Evolutionary conservation across 331 rosid species (phyloP).

Genomic region (Prunus yedoensis): DNA sequence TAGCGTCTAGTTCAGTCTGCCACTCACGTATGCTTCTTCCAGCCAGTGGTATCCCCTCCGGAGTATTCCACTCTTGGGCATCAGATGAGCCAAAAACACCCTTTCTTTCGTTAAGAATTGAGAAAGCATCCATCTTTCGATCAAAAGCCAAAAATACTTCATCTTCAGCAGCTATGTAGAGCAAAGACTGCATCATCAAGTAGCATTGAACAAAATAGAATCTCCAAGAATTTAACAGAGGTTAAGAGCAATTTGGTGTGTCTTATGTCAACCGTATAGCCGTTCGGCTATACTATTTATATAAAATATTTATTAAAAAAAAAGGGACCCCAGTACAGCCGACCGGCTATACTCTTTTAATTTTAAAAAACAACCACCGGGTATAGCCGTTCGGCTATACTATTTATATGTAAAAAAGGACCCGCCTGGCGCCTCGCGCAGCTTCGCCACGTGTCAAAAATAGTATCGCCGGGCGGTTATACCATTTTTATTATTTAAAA

Average conservation of each 20-base stretch:
- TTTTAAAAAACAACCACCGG: too few relatives aligned
- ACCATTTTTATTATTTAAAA: too few relatives aligned
- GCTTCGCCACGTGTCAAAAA: too few relatives aligned
- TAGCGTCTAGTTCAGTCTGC: constrained; percentile 16
- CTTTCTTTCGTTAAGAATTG: neutral
- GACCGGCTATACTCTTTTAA: too few relatives aligned
- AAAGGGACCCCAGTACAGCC: too few relatives aligned
- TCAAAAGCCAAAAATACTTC: constrained; percentile 5
- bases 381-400: too few relatives aligned
- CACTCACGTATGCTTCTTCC: constrained; percentile 4
- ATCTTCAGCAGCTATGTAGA: constrained; percentile 20
- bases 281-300: too few relatives aligned
- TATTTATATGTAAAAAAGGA: too few relatives aligned
- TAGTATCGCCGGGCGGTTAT: rapidly evolving
- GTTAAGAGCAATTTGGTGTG: neutral
- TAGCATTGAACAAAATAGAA: neutral
- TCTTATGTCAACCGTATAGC: too few relatives aligned
- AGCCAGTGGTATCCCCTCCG: constrained; percentile 7
- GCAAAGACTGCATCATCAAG: constrained; percentile 10
- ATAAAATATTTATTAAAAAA: too few relatives aligned
- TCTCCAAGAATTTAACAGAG: neutral
- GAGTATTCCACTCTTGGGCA: constrained; percentile 4
- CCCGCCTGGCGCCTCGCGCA: too few relatives aligned
- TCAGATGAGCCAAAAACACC: neutral
- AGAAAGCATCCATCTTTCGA: constrained; percentile 15